Evolutionary conservation across 2,329 filamentous ascomycete genomes (phyloP).

Genomic region (Metarhizium guizhouense): DNA sequence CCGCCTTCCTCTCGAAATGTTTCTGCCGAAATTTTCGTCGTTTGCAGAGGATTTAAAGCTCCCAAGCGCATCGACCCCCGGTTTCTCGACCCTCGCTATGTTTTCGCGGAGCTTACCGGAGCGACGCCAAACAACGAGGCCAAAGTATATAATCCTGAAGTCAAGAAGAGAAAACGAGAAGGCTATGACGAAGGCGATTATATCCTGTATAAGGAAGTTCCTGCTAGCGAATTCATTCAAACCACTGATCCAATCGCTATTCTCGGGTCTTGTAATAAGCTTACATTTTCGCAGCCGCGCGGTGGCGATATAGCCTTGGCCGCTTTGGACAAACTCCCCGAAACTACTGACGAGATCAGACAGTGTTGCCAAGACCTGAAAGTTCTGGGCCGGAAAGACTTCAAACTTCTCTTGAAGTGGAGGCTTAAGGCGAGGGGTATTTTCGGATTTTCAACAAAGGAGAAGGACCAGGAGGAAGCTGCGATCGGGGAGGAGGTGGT

Average conservation of each 20-base stretch:
- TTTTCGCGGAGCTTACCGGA: constrained; percentile 86
- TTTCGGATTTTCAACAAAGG: constrained; percentile 64
- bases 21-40: constrained; percentile 96
- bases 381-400: constrained; percentile 87
- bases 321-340: constrained; percentile 74
- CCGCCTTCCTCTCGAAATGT: constrained; percentile 93
- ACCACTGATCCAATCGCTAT: constrained; percentile 89
- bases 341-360: constrained; percentile 77
- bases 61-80: constrained; percentile 88
- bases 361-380: constrained; percentile 76
- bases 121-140: constrained; percentile 91
- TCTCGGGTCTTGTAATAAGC: constrained; percentile 73
- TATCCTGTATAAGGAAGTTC: constrained; percentile 80
- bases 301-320: constrained; percentile 81
- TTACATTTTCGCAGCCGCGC: constrained; percentile 71
- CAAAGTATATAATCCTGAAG: constrained; percentile 94
- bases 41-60: constrained; percentile 90
- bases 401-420: constrained; percentile 84
- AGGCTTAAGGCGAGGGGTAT: constrained; percentile 80
- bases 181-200: constrained; percentile 97
- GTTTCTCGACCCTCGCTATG: constrained; percentile 79
- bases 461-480: constrained; percentile 53
- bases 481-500: constrained; percentile 51
- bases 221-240: constrained; percentile 89
- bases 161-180: constrained; percentile 95